Conservation (phyloP, 2,329 filamentous ascomycete species). For the Xylariomycetidae sp. region DNA sequence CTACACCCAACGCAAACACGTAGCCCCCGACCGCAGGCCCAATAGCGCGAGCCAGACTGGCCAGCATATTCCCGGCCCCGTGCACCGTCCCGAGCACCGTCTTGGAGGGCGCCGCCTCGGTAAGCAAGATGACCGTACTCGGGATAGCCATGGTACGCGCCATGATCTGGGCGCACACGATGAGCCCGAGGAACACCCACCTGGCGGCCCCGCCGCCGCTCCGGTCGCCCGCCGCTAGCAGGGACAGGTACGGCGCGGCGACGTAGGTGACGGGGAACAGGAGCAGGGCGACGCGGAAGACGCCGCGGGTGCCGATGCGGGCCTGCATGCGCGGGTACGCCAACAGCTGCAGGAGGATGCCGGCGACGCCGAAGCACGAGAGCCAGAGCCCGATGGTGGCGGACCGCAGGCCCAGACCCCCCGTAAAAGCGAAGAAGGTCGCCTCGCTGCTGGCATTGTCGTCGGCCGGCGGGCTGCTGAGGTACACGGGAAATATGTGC, state of each 20-base stretch:
- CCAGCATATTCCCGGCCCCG: slow-evolving; percentile 27
- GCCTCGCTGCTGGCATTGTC: slow-evolving; percentile 20
- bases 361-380: slow-evolving; percentile 55
- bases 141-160: slow-evolving; percentile 52
- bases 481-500: slow-evolving; percentile 58
- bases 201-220: slow-evolving; percentile 20
- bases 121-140: slow-evolving; percentile 35
- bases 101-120: slow-evolving; percentile 31
- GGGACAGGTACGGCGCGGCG: slow-evolving; percentile 54
- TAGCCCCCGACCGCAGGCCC: slow-evolving; percentile 24
- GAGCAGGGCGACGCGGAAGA: slow-evolving; percentile 52
- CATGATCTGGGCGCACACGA: slow-evolving; percentile 55
- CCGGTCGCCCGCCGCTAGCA: slow-evolving; percentile 38
- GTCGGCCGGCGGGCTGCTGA: slow-evolving; percentile 50
- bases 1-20: slow-evolving; percentile 23
- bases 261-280: slow-evolving; percentile 56
- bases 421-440: slow-evolving; percentile 47
- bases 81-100: slow-evolving; percentile 33
- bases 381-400: slow-evolving; percentile 37
- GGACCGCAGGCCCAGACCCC: slow-evolving; percentile 50
- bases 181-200: slow-evolving; percentile 51
- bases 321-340: slow-evolving; percentile 56
- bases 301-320: slow-evolving; percentile 53
- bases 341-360: slow-evolving; percentile 57
- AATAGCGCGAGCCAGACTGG: slow-evolving; percentile 21